Conservation (phyloP, 257 asterid genomes). For the Solanum pennellii region DNA sequence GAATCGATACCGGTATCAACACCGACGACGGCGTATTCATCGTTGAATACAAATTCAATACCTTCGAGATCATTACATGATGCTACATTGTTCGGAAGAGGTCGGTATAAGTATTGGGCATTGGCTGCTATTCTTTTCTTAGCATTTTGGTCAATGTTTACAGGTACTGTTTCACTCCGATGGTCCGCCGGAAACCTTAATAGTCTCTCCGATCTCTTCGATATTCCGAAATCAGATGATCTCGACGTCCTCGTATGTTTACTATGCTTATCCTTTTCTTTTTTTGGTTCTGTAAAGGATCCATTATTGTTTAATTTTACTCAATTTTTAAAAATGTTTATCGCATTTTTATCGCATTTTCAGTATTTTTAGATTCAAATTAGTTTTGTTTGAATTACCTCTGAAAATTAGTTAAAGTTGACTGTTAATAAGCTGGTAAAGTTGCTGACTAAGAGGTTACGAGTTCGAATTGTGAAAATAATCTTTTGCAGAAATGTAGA, state of each 20-base stretch:
- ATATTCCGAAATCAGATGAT: slow-evolving; percentile 24
- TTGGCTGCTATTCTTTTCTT: slow-evolving; percentile 52
- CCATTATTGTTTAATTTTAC: neutral
- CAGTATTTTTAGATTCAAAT: neutral
- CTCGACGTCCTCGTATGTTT: slow-evolving; percentile 49
- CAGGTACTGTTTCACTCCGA: slow-evolving; percentile 74
- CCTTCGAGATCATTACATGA: neutral
- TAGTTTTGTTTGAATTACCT: neutral
- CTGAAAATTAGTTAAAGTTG: neutral
- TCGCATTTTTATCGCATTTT: neutral
- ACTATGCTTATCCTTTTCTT: neutral
- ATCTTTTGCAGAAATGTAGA: neutral
- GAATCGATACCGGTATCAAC: slow-evolving; percentile 57
- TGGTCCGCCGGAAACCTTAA: slow-evolving; percentile 59
- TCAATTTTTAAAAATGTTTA: neutral
- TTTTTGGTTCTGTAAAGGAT: neutral
- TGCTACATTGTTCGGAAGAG: slow-evolving; percentile 22
- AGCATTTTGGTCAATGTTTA: slow-evolving; percentile 86
- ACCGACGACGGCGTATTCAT: neutral
- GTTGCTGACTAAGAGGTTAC: neutral
- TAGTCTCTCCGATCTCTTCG: slow-evolving; percentile 21
- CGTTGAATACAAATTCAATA: neutral
- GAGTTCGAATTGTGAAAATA: neutral
- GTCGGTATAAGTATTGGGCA: slow-evolving; percentile 77
- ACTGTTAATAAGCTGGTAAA: neutral